Evolutionary conservation across 768 basidiomycete genomes (phyloP).

Genomic region (Lactarius sp.): DNA sequence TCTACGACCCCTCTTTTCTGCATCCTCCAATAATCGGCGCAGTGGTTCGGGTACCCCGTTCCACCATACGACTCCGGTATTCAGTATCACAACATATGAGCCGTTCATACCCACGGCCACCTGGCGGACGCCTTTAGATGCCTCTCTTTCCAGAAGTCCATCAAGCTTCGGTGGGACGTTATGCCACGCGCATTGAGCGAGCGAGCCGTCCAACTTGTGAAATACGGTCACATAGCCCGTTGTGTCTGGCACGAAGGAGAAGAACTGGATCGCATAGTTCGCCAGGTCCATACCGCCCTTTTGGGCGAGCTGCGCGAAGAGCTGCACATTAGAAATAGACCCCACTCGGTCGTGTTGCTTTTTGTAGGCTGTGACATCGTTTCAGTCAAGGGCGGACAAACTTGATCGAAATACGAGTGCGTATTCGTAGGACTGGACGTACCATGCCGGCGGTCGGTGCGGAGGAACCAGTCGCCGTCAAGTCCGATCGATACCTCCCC

Average conservation of each 20-base stretch:
- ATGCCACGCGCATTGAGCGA: slow-evolving; percentile 11
- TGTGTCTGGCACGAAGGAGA: slow-evolving; percentile 12
- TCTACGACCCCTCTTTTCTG: not conserved
- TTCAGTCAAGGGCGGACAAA: not conserved
- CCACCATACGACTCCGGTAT: slow-evolving; percentile 13
- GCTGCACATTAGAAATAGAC: slow-evolving; percentile 8
- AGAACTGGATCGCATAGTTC: slow-evolving; percentile 10
- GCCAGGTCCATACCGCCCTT: not conserved
- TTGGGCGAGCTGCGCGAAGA: not conserved
- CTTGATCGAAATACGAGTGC: not conserved
- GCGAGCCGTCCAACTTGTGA: slow-evolving; percentile 5
- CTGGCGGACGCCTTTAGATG: slow-evolving; percentile 10
- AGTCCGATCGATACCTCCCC: slow-evolving; percentile 12
- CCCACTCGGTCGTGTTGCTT: not conserved
- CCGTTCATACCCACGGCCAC: slow-evolving; percentile 13
- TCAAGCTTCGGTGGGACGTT: slow-evolving; percentile 7
- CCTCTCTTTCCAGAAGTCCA: slow-evolving; percentile 7
- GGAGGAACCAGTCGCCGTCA: slow-evolving; percentile 21
- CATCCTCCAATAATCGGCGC: not conserved
- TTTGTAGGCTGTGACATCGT: slow-evolving; percentile 6
- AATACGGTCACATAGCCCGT: slow-evolving; percentile 11
- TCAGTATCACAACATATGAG: slow-evolving; percentile 11
- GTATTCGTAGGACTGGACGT: not conserved
- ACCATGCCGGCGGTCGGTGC: slow-evolving; percentile 12
- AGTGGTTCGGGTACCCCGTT: not conserved